Conservation (phyloP, 2,329 filamentous ascomycete species). For the Tolypocladium album region DNA sequence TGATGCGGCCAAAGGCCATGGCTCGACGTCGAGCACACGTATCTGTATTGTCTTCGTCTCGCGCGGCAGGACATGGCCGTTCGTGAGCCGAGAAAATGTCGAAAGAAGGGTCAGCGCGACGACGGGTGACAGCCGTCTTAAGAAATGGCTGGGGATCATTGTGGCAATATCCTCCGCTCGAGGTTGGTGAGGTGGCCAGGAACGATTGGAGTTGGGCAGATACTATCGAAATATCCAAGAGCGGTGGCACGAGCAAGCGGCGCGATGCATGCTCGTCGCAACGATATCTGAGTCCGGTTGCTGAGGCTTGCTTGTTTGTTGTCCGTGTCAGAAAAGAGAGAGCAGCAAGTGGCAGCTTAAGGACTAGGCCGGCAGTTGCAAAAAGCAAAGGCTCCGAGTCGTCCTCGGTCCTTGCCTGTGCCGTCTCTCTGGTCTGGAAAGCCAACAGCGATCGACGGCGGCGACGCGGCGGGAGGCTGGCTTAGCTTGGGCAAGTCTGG, state of each 20-base stretch:
- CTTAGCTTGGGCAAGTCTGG: not conserved
- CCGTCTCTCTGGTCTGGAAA: not conserved
- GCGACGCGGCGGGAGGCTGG: not conserved
- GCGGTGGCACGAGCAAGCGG: not conserved
- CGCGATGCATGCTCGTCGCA: not conserved
- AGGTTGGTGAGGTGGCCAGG: not conserved
- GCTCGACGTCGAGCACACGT: constrained; percentile 23
- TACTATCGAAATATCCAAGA: not conserved
- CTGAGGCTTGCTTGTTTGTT: not conserved
- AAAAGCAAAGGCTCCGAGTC: not conserved
- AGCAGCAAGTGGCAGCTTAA: not conserved
- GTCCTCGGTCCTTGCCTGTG: not conserved
- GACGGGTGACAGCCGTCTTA: not conserved
- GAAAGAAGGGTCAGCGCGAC: not conserved
- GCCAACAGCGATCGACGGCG: not conserved
- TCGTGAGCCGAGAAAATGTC: constrained; percentile 17
- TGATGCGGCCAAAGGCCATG: constrained; percentile 22
- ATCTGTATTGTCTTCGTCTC: constrained; percentile 26
- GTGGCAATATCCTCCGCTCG: not conserved
- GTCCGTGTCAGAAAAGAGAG: not conserved
- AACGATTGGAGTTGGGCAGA: not conserved
- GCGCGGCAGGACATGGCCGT: constrained; percentile 28
- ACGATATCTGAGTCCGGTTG: not conserved
- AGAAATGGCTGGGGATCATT: not conserved
- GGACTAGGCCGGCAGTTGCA: not conserved